phyloP scores from a whole-genome alignment of 805 yeast species.

The Pichia membranifaciens region DNA sequence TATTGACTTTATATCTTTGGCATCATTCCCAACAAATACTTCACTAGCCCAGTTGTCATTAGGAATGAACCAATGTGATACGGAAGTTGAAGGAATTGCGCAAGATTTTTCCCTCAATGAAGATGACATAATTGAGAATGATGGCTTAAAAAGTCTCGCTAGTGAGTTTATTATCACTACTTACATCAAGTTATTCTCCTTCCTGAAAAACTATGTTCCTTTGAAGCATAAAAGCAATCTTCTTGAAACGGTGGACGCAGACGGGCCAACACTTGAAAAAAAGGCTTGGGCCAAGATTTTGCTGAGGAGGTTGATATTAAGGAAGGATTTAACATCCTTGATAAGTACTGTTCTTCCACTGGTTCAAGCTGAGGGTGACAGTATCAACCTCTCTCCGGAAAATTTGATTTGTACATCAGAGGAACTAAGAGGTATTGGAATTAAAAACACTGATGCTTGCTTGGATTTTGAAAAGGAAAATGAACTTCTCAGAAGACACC shows the following conservation, averaged over 20 bases:
- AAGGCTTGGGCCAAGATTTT: not conserved
- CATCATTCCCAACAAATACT: not conserved
- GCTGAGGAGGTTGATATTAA: not conserved
- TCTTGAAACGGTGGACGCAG: not conserved
- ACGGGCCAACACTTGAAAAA: not conserved
- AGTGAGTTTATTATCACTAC: not conserved
- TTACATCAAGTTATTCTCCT: not conserved
- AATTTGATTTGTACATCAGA: not conserved
- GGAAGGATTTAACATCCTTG: no score
- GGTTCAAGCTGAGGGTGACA: not conserved
- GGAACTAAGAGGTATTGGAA: not conserved
- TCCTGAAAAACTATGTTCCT: not conserved
- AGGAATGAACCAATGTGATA: not conserved
- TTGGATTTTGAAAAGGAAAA: not conserved
- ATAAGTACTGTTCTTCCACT: no score
- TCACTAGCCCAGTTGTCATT: no score
- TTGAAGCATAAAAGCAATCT: no score
- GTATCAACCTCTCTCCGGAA: not conserved
- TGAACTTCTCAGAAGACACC: not conserved
- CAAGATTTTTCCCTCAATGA: not conserved
- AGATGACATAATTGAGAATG: not conserved
- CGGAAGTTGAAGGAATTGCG: not conserved
- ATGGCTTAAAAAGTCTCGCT: not conserved
- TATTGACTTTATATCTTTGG: not conserved
- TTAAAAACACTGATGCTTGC: not conserved